Evolutionary conservation across 768 basidiomycete genomes (phyloP).

Genomic region (Lyophyllum decastes): DNA sequence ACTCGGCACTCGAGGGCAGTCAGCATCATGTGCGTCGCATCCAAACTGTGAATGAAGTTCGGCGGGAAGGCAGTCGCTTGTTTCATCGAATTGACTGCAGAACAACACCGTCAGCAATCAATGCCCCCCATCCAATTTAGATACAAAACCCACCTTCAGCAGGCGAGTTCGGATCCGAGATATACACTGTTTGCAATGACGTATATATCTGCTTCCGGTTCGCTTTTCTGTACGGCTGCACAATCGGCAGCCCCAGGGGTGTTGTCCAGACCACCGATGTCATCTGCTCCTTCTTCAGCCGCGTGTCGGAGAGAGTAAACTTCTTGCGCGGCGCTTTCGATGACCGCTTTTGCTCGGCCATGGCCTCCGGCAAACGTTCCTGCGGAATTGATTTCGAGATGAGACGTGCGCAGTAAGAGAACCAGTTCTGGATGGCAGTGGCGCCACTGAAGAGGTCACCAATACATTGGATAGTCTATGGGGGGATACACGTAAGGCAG

Average conservation of each 20-base stretch:
- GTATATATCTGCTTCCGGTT: constrained; percentile 85
- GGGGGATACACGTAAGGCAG: neutral
- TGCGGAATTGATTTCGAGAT: constrained; percentile 86
- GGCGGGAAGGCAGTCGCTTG: constrained; percentile 98
- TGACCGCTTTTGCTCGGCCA: constrained; percentile 22
- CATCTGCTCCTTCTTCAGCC: constrained; percentile 88
- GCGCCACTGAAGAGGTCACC: constrained; percentile 95
- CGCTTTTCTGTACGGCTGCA: constrained; percentile 91
- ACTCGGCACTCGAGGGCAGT: constrained; percentile 90
- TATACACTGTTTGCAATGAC: constrained; percentile 81
- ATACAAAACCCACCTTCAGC: constrained; percentile 54
- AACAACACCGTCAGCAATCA: constrained; percentile 4
- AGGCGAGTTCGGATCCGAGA: constrained; percentile 80
- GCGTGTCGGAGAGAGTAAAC: constrained; percentile 27
- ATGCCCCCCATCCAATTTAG: neutral
- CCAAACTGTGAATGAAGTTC: constrained; percentile 96
- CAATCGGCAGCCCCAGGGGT: constrained; percentile 90
- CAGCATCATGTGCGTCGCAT: constrained; percentile 98
- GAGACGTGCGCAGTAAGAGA: constrained; percentile 78
- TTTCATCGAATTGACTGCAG: constrained; percentile 73
- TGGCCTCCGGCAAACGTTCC: constrained; percentile 56
- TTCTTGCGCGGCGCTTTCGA: constrained; percentile 15
- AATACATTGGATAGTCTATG: constrained; percentile 78
- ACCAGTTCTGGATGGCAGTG: constrained; percentile 88
- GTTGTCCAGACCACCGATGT: constrained; percentile 96